A percentile compares a stretch with the other conserved stretches of the same genome.
Evolutionary conservation across 192 early-diverging fungal genomes (phyloP).

Genomic region (Podila epigama): DNA sequence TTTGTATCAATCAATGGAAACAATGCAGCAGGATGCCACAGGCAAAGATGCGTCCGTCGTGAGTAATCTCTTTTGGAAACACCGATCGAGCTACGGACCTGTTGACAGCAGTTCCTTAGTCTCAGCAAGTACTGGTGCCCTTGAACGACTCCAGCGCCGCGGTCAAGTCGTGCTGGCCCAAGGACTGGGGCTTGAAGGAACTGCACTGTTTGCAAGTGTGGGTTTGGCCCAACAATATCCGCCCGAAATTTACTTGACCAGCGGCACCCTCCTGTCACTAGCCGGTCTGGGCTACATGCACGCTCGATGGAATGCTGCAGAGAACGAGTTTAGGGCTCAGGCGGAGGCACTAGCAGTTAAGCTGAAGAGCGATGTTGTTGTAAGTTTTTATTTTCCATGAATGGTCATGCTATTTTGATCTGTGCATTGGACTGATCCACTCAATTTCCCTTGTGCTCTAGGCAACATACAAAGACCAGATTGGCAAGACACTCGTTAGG

Average conservation of each 20-base stretch:
- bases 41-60: conserved; percentile 43
- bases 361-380: conserved; percentile 38
- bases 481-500: conserved; percentile 39
- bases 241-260: conserved; percentile 41
- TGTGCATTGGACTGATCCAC: background rate
- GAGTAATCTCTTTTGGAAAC: conserved; percentile 42
- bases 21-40: conserved; percentile 31
- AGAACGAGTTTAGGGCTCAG: conserved; percentile 42
- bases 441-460: background rate
- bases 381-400: conserved; percentile 1
- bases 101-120: conserved; percentile 10
- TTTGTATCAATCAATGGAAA: conserved; percentile 3
- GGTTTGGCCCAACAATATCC: conserved; percentile 45
- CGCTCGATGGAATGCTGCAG: conserved; percentile 46
- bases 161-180: conserved; percentile 37
- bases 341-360: conserved; percentile 27
- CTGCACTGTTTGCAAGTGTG: conserved; percentile 26
- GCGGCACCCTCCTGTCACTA: conserved; percentile 25
- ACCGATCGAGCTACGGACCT: conserved; percentile 28
- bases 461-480: conserved; percentile 38
- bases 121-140: conserved; percentile 13
- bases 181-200: conserved; percentile 29
- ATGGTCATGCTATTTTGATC: background rate
- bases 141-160: conserved; percentile 37
- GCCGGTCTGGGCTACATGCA: conserved; percentile 45